Conservation (phyloP, 2,329 filamentous ascomycete species). For the Talaromyces verruculosus region DNA sequence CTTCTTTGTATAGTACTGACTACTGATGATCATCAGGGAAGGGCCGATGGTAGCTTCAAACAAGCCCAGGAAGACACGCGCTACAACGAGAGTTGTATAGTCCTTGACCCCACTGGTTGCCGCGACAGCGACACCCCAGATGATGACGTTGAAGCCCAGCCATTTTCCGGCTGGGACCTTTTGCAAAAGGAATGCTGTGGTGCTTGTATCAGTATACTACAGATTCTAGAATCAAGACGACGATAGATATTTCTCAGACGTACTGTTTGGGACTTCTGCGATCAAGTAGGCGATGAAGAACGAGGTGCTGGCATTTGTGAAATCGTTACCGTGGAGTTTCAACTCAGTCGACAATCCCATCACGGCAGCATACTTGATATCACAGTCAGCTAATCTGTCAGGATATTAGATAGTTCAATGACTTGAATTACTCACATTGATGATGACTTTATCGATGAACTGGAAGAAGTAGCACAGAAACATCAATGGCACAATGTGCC, state of each 20-base stretch:
- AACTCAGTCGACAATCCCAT: constrained; percentile 62
- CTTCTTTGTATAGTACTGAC: constrained; percentile 58
- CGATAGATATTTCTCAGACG: constrained; percentile 21
- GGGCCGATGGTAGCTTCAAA: constrained; percentile 63
- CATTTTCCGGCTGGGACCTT: constrained; percentile 61
- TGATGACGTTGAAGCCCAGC: constrained; percentile 58
- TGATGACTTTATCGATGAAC: constrained; percentile 63
- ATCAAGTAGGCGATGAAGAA: constrained; percentile 63
- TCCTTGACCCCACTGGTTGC: constrained; percentile 54
- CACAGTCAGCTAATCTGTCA: constrained; percentile 28
- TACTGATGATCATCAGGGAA: constrained; percentile 61
- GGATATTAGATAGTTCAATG: neutral
- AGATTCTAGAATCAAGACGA: neutral
- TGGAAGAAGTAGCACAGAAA: constrained; percentile 63
- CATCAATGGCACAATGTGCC: constrained; percentile 61
- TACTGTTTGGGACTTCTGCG: constrained; percentile 62
- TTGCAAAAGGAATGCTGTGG: constrained; percentile 58
- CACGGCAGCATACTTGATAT: constrained; percentile 60
- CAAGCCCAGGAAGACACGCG: constrained; percentile 60
- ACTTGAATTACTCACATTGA: constrained; percentile 51
- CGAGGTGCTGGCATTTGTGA: constrained; percentile 61
- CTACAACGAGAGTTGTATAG: constrained; percentile 56
- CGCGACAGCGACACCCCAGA: constrained; percentile 48
- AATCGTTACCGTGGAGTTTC: constrained; percentile 59
- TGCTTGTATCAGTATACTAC: constrained; percentile 9